These are phyloP conservation scores for Escovopsis sp. DNA, from an alignment of 2,329 filamentous ascomycete species.

Conservation along the genomic window DNA sequence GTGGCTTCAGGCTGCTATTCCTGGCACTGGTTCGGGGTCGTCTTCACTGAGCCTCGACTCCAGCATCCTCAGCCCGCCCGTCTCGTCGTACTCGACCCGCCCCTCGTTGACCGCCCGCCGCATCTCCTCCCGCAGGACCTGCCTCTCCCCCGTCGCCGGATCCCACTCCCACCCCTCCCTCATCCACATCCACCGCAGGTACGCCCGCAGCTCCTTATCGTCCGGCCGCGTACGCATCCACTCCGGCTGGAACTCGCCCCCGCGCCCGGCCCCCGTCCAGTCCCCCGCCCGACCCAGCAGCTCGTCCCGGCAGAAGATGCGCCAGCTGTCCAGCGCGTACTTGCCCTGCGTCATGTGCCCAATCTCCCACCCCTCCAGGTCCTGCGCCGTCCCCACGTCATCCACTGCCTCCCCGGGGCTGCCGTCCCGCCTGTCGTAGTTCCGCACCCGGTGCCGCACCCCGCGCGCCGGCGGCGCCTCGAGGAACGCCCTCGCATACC, in stretches of 20 bases:
- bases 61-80: constrained; percentile 31
- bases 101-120: constrained; percentile 41
- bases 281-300: constrained; percentile 50
- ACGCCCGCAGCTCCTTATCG: constrained; percentile 84
- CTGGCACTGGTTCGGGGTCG: no score
- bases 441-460: constrained; percentile 36
- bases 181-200: constrained; percentile 83
- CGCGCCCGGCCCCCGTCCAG: constrained; percentile 46
- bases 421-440: constrained; percentile 27
- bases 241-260: constrained; percentile 57
- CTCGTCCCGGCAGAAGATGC: constrained; percentile 79
- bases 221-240: constrained; percentile 75
- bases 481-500: constrained; percentile 56
- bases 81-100: constrained; percentile 40
- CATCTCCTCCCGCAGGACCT: constrained; percentile 36
- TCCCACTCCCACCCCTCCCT: constrained; percentile 76
- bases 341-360: constrained; percentile 69
- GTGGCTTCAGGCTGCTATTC: no score
- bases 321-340: constrained; percentile 81
- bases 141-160: constrained; percentile 49
- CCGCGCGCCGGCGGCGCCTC: constrained; percentile 44
- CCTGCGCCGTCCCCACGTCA: background rate
- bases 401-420: constrained; percentile 1
- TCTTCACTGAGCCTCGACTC: constrained; percentile 3
- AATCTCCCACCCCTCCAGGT: constrained; percentile 57